Evolutionary conservation across 1,284 basidiomycete genomes (phyloP).

Genomic region (Kwoniella shivajii): DNA sequence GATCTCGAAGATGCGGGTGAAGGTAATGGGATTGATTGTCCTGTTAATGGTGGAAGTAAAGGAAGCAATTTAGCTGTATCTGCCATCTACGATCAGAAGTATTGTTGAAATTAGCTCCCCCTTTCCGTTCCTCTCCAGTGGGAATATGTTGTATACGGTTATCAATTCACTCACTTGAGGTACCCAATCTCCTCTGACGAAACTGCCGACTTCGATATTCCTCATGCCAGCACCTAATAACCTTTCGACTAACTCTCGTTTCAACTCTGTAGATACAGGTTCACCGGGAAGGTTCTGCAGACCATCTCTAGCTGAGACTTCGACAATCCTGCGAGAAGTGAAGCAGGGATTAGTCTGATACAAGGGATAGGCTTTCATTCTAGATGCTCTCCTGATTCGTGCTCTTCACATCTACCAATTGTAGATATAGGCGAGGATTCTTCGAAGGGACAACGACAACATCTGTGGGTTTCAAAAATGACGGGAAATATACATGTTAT

Average conservation of each 20-base stretch:
- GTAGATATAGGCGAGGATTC: not conserved
- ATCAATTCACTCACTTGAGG: conserved; percentile 66
- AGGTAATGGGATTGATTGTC: conserved; percentile 8
- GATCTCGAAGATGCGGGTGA: conserved; percentile 15
- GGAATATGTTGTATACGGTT: no score
- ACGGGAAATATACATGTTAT: no score
- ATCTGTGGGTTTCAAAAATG: no score
- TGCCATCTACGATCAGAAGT: conserved; percentile 66
- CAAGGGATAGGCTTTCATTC: not conserved
- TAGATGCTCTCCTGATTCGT: no score
- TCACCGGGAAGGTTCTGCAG: conserved; percentile 82
- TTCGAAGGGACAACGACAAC: no score
- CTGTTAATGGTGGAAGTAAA: conserved; percentile 20
- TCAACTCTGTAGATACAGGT: conserved; percentile 71
- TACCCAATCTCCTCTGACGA: conserved; percentile 91
- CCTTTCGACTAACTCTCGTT: conserved; percentile 77
- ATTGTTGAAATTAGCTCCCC: not conserved
- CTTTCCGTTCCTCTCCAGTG: no score
- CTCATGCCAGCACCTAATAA: conserved; percentile 70
- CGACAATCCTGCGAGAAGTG: conserved; percentile 65
- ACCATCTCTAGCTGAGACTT: conserved; percentile 90
- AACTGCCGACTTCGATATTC: conserved; percentile 84
- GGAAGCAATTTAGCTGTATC: conserved; percentile 65
- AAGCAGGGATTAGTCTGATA: not conserved
- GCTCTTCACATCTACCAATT: not conserved